Percentiles rank a stretch among this genome's conserved stretches.
phyloP scores from a whole-genome alignment of 768 basidiomycete species.

The Nidularia sp. region DNA sequence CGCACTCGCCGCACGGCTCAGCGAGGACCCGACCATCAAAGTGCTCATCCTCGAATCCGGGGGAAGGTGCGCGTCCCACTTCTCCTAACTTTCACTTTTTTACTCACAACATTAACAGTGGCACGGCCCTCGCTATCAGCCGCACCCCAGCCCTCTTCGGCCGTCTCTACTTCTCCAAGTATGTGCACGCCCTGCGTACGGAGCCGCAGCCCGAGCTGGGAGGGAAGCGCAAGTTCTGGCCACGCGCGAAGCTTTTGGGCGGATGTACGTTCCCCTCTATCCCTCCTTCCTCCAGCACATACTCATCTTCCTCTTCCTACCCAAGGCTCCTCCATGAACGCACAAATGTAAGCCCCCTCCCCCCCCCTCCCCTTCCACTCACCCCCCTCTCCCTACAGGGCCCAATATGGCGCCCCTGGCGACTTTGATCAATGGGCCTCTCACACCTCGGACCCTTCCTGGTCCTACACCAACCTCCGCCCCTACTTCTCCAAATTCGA shows the following conservation, averaged over 20 bases:
- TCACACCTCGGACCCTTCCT: conserved; percentile 51
- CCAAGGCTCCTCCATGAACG: conserved; percentile 65
- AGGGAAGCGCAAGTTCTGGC: conserved; percentile 51
- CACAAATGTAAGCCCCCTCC: conserved; percentile 34
- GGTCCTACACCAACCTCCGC: conserved; percentile 56
- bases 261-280: conserved; percentile 46
- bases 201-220: conserved; percentile 48
- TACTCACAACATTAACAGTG: conserved; percentile 24
- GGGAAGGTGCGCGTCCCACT: conserved; percentile 36
- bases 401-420: conserved; percentile 64
- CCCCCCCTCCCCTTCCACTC: not conserved
- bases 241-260: conserved; percentile 62
- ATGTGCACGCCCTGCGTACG: conserved; percentile 49
- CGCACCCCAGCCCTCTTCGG: conserved; percentile 36
- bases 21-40: conserved; percentile 45
- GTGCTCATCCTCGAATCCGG: conserved; percentile 59
- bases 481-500: conserved; percentile 68
- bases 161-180: conserved; percentile 33
- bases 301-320: not conserved
- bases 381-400: conserved; percentile 23
- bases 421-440: conserved; percentile 70
- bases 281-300: not conserved
- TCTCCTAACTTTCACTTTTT: not conserved
- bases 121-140: conserved; percentile 30
- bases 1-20: conserved; percentile 52